Evolutionary conservation across 768 basidiomycete species (phyloP).

Genomic region (Lenzites betulinus): DNA sequence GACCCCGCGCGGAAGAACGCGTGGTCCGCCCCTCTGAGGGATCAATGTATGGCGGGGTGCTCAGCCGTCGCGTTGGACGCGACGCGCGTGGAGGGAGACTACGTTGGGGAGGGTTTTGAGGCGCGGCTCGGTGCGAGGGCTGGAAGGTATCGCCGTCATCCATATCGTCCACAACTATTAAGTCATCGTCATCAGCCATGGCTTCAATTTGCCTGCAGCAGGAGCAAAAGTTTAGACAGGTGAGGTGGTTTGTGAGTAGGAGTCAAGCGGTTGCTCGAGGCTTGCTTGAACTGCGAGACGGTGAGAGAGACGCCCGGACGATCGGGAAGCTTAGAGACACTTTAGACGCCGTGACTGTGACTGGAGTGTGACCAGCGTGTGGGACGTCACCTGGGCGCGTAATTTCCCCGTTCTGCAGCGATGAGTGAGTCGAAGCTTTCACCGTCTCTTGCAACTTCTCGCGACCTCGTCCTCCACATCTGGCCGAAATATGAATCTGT

Average conservation of each 20-base stretch:
- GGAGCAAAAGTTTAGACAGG: no score
- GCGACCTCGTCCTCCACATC: conserved; percentile 47
- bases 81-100: conserved; percentile 23
- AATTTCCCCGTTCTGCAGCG: neutral
- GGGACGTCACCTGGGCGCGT: conserved; percentile 7
- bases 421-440: conserved; percentile 18
- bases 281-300: no score
- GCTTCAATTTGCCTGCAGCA: no score
- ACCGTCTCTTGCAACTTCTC: conserved; percentile 6
- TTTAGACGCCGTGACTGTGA: neutral
- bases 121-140: conserved; percentile 19
- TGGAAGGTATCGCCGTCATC: conserved; percentile 24
- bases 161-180: conserved; percentile 33
- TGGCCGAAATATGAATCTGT: conserved; percentile 72
- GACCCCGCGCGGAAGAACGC: conserved; percentile 25
- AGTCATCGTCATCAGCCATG: conserved; percentile 27
- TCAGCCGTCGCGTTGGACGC: conserved; percentile 20
- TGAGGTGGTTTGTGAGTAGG: no score
- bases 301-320: neutral
- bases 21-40: conserved; percentile 28
- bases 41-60: conserved; percentile 26
- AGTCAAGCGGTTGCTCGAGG: no score
- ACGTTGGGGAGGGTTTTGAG: conserved; percentile 17
- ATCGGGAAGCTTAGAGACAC: neutral
- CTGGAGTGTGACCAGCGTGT: neutral